phyloP scores from a whole-genome alignment of 148 eudicot species.

The Selenicereus undatus region DNA sequence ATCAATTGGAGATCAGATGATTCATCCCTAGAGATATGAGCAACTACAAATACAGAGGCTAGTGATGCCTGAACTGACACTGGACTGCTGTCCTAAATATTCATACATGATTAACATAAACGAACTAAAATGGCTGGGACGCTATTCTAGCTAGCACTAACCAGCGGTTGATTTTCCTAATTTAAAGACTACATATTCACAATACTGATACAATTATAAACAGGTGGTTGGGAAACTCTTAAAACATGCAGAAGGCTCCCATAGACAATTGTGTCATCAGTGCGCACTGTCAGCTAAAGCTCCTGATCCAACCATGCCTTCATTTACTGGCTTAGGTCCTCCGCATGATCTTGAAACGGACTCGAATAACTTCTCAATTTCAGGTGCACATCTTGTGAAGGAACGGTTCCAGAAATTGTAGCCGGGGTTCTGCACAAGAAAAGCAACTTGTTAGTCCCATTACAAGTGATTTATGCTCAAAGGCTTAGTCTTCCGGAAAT shows the following conservation, averaged over 20 bases:
- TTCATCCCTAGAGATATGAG: no score
- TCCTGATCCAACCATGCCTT: conserved; percentile 56
- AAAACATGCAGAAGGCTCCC: background rate
- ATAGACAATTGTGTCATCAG: conserved; percentile 7
- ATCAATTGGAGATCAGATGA: no score
- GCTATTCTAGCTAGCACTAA: background rate
- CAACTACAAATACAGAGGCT: no score
- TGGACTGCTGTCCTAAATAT: no score
- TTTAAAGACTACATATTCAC: conserved; percentile 7
- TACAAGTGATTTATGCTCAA: background rate
- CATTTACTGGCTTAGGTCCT: conserved; percentile 83
- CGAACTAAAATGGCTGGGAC: background rate
- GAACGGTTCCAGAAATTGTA: conserved; percentile 86
- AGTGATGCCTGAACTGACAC: no score
- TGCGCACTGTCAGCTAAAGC: conserved; percentile 61
- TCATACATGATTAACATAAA: no score
- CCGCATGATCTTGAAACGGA: conserved; percentile 92
- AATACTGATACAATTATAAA: background rate
- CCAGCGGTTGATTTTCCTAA: background rate
- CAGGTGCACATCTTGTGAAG: conserved; percentile 92
- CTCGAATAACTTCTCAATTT: conserved; percentile 85
- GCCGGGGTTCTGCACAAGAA: conserved; percentile 61
- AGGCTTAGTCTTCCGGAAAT: background rate
- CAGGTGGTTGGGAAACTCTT: background rate
- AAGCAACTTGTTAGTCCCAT: background rate